Percentiles rank a stretch among this genome's conserved stretches.
phyloP scores from a whole-genome alignment of 208 protist species.

The Tritrichomonas foetus region DNA sequence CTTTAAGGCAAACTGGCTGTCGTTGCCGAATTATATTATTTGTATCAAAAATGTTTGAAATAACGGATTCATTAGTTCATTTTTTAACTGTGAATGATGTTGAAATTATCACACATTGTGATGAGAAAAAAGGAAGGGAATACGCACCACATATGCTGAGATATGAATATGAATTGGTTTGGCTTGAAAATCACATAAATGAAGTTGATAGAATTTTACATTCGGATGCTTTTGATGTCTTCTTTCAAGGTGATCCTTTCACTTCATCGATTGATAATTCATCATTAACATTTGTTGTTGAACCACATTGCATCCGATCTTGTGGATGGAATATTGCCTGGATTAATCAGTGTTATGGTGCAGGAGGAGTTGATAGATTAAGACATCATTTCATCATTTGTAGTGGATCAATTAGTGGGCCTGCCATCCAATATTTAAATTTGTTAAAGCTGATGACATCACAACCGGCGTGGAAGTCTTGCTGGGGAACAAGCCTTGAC shows the following conservation, averaged over 20 bases:
- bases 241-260: slow-evolving; percentile 36
- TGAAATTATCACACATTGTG: neutral
- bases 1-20: neutral
- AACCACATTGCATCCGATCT: neutral
- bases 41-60: neutral
- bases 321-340: slow-evolving; percentile 23
- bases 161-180: slow-evolving; percentile 25
- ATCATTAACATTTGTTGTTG: neutral
- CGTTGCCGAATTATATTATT: slow-evolving; percentile 9
- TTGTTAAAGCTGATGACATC: neutral
- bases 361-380: neutral
- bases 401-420: neutral
- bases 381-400: neutral
- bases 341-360: neutral
- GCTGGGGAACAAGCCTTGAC: neutral
- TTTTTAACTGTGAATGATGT: neutral
- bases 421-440: neutral
- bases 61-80: neutral
- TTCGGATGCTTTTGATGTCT: slow-evolving; percentile 23
- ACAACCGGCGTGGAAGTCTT: neutral
- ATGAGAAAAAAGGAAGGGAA: neutral
- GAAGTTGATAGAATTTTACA: neutral
- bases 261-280: neutral
- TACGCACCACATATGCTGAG: neutral
- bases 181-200: neutral